These are phyloP conservation scores for Lentinula aciculospora DNA, from an alignment of 768 basidiomycete genomes.

Conservation along the genomic window DNA sequence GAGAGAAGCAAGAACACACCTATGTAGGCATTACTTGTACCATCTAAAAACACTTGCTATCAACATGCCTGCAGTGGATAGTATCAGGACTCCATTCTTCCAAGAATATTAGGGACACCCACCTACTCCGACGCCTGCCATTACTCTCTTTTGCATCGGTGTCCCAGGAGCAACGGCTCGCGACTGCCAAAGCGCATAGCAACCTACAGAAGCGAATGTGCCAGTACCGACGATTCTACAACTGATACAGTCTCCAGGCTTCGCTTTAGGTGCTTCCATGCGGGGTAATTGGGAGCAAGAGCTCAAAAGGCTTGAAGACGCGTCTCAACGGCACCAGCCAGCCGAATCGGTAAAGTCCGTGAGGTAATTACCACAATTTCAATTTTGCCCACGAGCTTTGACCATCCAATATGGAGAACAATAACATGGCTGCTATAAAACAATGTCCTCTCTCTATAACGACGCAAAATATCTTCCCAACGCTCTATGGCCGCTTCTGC, in stretches of 20 bases:
- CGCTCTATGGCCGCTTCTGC: neutral
- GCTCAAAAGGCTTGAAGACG: neutral
- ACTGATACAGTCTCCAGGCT: constrained; percentile 50
- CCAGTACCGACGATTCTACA: constrained; percentile 66
- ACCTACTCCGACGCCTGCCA: constrained; percentile 63
- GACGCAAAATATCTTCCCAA: neutral
- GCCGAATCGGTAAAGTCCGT: neutral
- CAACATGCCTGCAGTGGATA: constrained; percentile 31
- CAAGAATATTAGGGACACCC: constrained; percentile 13
- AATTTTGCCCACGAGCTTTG: neutral
- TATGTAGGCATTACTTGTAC: constrained; percentile 5
- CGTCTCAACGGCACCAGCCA: neutral
- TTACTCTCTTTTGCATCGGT: constrained; percentile 50
- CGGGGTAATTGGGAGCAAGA: neutral
- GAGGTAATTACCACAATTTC: neutral
- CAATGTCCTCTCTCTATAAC: neutral
- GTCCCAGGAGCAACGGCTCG: constrained; percentile 60
- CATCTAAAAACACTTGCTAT: constrained; percentile 12
- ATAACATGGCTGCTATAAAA: neutral
- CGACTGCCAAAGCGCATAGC: constrained; percentile 64
- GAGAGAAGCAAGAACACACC: neutral
- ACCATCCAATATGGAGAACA: neutral
- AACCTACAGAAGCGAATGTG: constrained; percentile 55
- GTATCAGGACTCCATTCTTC: constrained; percentile 23
- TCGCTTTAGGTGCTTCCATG: neutral